Conservation (phyloP, 2,329 filamentous ascomycete species). For the Endocalyx cinctus region DNA sequence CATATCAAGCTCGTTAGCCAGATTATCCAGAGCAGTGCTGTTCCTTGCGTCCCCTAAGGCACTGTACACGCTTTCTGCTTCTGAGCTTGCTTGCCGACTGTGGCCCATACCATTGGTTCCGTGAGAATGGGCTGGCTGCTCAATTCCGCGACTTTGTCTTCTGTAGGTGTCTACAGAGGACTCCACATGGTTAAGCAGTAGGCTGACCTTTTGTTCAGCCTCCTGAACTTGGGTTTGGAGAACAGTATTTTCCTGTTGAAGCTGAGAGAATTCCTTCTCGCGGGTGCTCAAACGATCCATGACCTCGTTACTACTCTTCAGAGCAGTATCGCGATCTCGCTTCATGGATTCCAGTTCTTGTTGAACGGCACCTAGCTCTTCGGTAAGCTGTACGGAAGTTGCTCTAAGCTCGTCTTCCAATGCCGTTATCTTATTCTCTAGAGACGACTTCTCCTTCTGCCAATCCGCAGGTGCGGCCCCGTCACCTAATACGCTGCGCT, state of each 20-base stretch:
- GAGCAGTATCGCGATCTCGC: constrained; percentile 61
- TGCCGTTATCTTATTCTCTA: constrained; percentile 64
- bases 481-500: constrained; percentile 30
- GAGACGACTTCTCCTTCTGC: constrained; percentile 66
- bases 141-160: constrained; percentile 66
- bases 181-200: constrained; percentile 92
- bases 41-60: constrained; percentile 51
- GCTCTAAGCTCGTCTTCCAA: constrained; percentile 65
- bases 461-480: constrained; percentile 55
- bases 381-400: constrained; percentile 65
- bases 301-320: constrained; percentile 46
- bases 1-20: constrained; percentile 88
- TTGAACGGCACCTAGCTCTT: constrained; percentile 63
- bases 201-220: constrained; percentile 87
- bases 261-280: constrained; percentile 68
- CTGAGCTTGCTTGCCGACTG: constrained; percentile 51
- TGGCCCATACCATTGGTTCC: constrained; percentile 39
- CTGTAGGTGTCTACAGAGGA: constrained; percentile 92
- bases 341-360: constrained; percentile 63
- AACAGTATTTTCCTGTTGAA: constrained; percentile 75
- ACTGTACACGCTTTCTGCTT: constrained; percentile 59
- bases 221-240: constrained; percentile 83
- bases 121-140: constrained; percentile 43
- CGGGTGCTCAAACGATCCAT: constrained; percentile 55
- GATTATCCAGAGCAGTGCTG: constrained; percentile 74